These are phyloP conservation scores for Hyphopichia burtonii DNA, from an alignment of 1,139 yeast species.

Conservation along the genomic window DNA sequence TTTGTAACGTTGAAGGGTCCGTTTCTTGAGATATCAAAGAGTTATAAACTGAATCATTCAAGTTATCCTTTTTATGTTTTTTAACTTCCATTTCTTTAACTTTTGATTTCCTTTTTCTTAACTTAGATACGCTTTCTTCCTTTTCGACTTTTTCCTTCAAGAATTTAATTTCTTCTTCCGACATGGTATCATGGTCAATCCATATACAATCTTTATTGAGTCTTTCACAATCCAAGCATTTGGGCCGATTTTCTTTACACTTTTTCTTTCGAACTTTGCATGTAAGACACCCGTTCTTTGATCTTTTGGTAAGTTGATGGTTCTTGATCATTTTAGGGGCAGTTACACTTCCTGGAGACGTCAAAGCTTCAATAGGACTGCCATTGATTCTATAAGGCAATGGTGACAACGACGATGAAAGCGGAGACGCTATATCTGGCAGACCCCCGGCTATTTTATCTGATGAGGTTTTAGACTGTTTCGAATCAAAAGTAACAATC, in stretches of 20 bases:
- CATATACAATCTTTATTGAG: conserved; percentile 52
- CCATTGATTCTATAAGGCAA: too few relatives aligned
- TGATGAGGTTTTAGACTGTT: neutral
- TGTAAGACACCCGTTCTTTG: conserved; percentile 65
- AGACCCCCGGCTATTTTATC: too few relatives aligned
- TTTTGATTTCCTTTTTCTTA: conserved; percentile 30
- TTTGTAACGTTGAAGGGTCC: too few relatives aligned
- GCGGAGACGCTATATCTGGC: too few relatives aligned
- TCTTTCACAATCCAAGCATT: conserved; percentile 58
- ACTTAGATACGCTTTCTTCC: conserved; percentile 32
- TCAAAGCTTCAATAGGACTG: too few relatives aligned
- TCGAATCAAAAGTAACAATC: conserved; percentile 1
- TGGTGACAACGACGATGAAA: too few relatives aligned
- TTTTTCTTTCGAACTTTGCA: conserved; percentile 73
- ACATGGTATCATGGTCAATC: conserved; percentile 30
- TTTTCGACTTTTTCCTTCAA: conserved; percentile 26
- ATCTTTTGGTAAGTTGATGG: conserved; percentile 18
- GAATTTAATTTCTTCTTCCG: conserved; percentile 21
- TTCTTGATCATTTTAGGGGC: neutral
- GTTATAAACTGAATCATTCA: neutral
- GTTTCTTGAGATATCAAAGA: neutral
- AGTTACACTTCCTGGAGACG: too few relatives aligned
- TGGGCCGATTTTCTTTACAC: conserved; percentile 65
- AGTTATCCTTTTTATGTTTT: neutral
- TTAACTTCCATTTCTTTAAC: neutral